phyloP scores from a whole-genome alignment of 179 eudicot genomes.

The Monotropa hypopitys region DNA sequence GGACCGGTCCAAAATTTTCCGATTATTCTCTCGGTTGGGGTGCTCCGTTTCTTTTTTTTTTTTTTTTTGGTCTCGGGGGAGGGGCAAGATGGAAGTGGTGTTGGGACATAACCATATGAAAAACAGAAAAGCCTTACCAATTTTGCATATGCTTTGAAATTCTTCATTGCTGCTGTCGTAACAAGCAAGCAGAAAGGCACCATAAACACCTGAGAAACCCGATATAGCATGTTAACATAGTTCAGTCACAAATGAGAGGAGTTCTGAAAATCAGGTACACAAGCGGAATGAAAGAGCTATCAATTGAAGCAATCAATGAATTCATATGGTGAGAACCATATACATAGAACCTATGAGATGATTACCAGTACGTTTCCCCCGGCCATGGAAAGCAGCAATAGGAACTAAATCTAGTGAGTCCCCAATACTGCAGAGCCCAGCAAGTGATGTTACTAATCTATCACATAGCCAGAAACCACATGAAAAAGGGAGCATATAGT shows the following conservation, averaged over 20 bases:
- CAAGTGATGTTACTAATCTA: not conserved
- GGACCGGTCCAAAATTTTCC: no score
- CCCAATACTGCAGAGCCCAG: conserved; percentile 49
- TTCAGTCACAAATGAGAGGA: not conserved
- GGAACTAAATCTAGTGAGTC: conserved; percentile 93
- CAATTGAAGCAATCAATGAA: not conserved
- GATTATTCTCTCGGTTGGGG: not conserved
- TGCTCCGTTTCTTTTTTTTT: not conserved
- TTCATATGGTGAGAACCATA: not conserved
- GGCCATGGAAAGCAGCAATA: conserved; percentile 84
- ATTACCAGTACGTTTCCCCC: conserved; percentile 85
- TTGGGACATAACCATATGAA: not conserved
- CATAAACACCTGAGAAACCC: conserved; percentile 61
- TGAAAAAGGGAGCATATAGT: not conserved
- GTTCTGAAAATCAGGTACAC: not conserved
- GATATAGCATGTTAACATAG: conserved; percentile 7
- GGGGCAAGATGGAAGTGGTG: not conserved
- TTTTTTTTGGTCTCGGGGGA: not conserved
- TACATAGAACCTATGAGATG: not conserved
- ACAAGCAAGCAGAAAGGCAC: conserved; percentile 98
- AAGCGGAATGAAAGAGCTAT: not conserved
- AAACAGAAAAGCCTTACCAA: conserved; percentile 35
- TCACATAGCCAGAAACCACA: conserved; percentile 1
- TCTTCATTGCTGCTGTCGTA: conserved; percentile 77
- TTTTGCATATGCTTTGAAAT: conserved; percentile 92